Conservation (phyloP, 148 eudicot genomes). For the Diospyros lotus region DNA sequence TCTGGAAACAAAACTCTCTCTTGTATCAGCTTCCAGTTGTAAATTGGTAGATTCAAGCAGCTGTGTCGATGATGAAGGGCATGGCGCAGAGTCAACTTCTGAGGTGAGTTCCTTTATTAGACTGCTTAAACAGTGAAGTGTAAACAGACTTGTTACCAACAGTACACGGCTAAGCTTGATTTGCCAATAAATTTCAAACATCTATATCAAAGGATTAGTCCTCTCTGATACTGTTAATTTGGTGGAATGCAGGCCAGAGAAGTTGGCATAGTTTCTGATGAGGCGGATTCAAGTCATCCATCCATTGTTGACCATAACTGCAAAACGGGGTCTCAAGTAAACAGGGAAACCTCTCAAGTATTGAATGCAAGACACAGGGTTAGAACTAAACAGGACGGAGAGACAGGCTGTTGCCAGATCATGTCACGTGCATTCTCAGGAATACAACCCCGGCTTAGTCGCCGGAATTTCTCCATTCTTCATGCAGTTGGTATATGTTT, state of each 20-base stretch:
- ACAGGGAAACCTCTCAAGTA: too few species aligned
- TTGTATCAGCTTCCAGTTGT: not conserved
- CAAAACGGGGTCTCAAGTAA: not conserved
- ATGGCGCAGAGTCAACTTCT: constrained; percentile 9
- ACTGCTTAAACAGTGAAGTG: not conserved
- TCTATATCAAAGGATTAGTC: too few species aligned
- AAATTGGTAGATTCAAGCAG: not conserved
- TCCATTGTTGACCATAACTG: not conserved
- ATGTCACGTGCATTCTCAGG: not conserved
- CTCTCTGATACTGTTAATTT: not conserved
- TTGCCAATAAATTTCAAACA: too few species aligned
- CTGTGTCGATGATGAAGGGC: not conserved
- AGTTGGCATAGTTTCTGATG: not conserved
- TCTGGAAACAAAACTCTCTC: not conserved
- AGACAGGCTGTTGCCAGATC: not conserved
- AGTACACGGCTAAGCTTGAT: too few species aligned
- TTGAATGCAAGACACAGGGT: not conserved
- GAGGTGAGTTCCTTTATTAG: constrained; percentile 15
- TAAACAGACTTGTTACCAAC: not conserved
- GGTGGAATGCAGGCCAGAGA: not conserved
- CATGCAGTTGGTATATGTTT: constrained; percentile 13
- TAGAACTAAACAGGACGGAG: not conserved
- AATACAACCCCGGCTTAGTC: not conserved
- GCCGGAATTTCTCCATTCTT: not conserved
- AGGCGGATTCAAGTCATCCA: not conserved